These are phyloP conservation scores for Sherardia arvensis DNA, from an alignment of 257 asterid species.

Conservation along the genomic window DNA sequence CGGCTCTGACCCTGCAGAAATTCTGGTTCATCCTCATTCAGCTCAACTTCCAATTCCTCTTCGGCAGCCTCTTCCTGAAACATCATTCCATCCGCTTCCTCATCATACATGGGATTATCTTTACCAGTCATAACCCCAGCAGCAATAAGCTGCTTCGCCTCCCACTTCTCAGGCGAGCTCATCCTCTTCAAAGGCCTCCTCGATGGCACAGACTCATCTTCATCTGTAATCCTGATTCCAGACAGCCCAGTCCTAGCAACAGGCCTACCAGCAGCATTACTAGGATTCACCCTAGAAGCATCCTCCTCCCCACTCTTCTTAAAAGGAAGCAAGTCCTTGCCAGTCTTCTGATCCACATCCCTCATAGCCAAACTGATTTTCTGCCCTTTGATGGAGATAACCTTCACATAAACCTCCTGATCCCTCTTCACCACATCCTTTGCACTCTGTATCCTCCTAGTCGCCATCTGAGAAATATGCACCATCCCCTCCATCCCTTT, in stretches of 20 bases:
- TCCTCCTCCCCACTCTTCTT: constrained; percentile 53
- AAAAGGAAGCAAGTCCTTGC: constrained; percentile 75
- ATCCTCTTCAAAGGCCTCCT: constrained; percentile 76
- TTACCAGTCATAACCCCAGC: constrained; percentile 70
- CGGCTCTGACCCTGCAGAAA: constrained; percentile 85
- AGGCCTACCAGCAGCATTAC: constrained; percentile 31
- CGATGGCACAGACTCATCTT: constrained; percentile 53
- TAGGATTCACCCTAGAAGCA: constrained; percentile 45
- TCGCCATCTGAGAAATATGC: constrained; percentile 82
- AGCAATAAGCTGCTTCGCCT: constrained; percentile 84
- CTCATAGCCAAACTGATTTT: constrained; percentile 84
- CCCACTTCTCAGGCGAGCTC: constrained; percentile 98
- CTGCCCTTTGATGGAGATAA: constrained; percentile 66
- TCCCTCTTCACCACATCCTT: constrained; percentile 88
- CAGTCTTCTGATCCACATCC: constrained; percentile 90
- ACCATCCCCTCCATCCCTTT: constrained; percentile 86
- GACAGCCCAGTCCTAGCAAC: constrained; percentile 71
- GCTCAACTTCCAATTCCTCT: constrained; percentile 87
- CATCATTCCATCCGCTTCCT: constrained; percentile 69
- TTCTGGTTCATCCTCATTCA: constrained; percentile 87
- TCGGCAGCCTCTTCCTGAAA: constrained; percentile 92
- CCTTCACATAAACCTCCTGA: constrained; percentile 84
- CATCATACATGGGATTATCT: constrained; percentile 75
- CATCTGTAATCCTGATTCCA: constrained; percentile 61
- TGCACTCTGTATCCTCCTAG: constrained; percentile 71